Base-by-base conservation (phyloP, 2,329 filamentous ascomycete genomes). In the Cercospora berteroae region DNA sequence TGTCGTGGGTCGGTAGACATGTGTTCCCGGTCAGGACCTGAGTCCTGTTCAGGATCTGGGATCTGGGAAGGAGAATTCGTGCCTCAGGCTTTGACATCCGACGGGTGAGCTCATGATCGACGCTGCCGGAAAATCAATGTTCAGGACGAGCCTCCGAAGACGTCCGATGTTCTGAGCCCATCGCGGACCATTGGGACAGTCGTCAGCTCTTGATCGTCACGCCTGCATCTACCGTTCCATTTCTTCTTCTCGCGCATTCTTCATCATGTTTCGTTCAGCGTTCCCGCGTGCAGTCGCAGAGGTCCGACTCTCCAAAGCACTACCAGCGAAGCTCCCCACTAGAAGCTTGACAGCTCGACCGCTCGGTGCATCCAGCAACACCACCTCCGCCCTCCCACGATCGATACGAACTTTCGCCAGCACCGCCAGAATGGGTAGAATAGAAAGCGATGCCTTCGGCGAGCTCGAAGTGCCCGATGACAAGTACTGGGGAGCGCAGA, bases 401-500 rank as follows among this genome's bases (percentile, higher is more conserved):
- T 63, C 69, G 25, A 33, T 66, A 57, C 67, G 75, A 69, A 70
- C 72, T 25, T 79, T 79, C 70, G 67, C 70, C 39, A 77, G 70
- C 62, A 76, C 77, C 57, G 64, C 73, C 63, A 78, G 64, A 33
- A 80, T 79, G 77, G 72, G 72, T 69, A 55, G 95, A 82, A 92
- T 90, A 77, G 95, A 99, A 84, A 95, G 88, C 82, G 95, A 99
- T 85, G 95, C 95, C 82, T 98, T 98, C 85, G 95, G 95, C 83
- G 93, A 96, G 84, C 88, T 99, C 80, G 89, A 97, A 85, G 94
- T 98, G 74, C 87, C 91, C 50, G 86, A 87, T 72, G 93, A 97
- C 88, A 94, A 91, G 85, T 99, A 99, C 87, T 99, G 95, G 94
- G 95, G 95, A 78, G 94, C 94, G 69, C 94, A 97, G 86, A 97